A percentile compares a stretch with the other conserved stretches of the same genome.
These are phyloP conservation scores for Cryoendolithus antarcticus DNA, from an alignment of 2,329 filamentous ascomycete species.

Conservation along the genomic window DNA sequence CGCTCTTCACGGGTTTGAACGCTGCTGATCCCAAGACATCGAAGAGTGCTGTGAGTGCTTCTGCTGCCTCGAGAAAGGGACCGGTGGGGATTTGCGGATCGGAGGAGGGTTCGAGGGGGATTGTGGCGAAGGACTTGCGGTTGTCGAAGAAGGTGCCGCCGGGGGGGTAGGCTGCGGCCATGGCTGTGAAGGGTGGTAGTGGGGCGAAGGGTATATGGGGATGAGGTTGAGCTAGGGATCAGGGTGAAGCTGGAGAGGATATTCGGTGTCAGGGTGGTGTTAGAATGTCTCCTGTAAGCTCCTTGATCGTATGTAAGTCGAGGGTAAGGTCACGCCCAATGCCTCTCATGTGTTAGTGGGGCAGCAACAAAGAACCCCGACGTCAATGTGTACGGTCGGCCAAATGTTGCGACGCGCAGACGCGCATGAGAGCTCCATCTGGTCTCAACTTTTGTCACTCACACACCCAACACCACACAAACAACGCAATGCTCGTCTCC, in stretches of 20 bases:
- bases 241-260: too few species aligned
- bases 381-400: too few species aligned
- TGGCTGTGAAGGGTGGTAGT: conserved; percentile 7
- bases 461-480: conserved; percentile 2
- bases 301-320: too few species aligned
- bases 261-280: too few species aligned
- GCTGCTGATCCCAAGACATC: conserved; percentile 55
- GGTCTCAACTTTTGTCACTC: not conserved
- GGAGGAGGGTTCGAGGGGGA: conserved; percentile 60
- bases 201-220: too few species aligned
- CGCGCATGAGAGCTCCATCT: too few species aligned
- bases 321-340: not conserved
- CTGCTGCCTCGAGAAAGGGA: conserved; percentile 83
- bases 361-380: too few species aligned
- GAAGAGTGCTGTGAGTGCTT: conserved; percentile 77
- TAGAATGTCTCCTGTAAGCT: too few species aligned
- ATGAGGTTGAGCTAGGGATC: too few species aligned
- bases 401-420: too few species aligned
- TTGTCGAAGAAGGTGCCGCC: conserved; percentile 76
- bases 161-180: conserved; percentile 32
- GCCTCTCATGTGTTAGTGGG: not conserved
- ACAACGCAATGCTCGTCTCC: conserved; percentile 72
- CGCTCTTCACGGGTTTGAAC: conserved; percentile 81
- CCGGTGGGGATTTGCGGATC: conserved; percentile 63
- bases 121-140: conserved; percentile 74